Evolutionary conservation across 495 filamentous ascomycete genomes (phyloP), one percentile per base, ranked within the genome.

Genomic region (Stereocaulon alpinum): DNA sequence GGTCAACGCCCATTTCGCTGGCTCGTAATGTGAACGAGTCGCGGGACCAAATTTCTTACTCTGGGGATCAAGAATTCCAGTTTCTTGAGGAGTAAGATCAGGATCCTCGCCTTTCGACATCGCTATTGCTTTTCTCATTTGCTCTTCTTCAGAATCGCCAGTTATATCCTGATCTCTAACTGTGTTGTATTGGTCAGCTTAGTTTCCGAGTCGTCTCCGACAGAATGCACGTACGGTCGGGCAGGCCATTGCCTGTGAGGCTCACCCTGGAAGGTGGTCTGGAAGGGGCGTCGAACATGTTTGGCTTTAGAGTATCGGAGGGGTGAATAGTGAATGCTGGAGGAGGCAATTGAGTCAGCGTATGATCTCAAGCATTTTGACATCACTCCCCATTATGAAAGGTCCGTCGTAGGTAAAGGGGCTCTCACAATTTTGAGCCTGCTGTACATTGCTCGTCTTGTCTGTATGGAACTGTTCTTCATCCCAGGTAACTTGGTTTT

Each of bases 1-100:
- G 4, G 87, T 83, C 80, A 96, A 75, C n/a, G 83, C 86, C 91
- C 91, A 95, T 37, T 81, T 68, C 42, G 73, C 75, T n/a, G 79
- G 72, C 41, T 92, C 83, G 66, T 94, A 94, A 53, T 86, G 70
- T 17, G 78, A 75, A 20, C 82, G 78, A n/a, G 77, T 89, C 2
- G 90, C 88, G 30, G 86, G 86, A 6, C 82, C 82, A 71, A 95
- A 92, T 22, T 81, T 74, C 29, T 73, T 61, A 52, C 74, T 71
- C 27, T 65, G 69, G 10, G 69, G 61, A 62, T 56, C 65, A 15
- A 76, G 80, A 37, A 85, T 76, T 14, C 84, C 84, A 29, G 70
- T 80, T 69, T 86, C 82, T 67, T 86, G 83, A 57, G 71, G 67
- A 30, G 73, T 67, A 49, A 76, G 67, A 22, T 72, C 72, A 34